A percentile compares a stretch with the other conserved stretches of the same genome.
Evolutionary conservation across 1,139 yeast species (phyloP).

Genomic region (Geotrichum reessii): DNA sequence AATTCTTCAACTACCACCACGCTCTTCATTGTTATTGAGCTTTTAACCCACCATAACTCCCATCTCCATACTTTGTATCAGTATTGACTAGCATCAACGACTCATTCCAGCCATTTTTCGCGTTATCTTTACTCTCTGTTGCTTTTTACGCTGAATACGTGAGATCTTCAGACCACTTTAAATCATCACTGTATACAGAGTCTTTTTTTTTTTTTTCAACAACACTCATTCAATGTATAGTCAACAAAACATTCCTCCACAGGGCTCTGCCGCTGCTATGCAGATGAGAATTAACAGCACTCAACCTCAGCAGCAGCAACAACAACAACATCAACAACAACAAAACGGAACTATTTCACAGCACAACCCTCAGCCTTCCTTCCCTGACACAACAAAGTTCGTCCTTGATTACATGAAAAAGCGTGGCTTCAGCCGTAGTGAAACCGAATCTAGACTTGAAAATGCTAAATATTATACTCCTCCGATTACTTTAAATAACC

Average conservation of each 20-base stretch:
- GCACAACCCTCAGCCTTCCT: not conserved
- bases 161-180: not conserved
- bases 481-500: slow-evolving; percentile 27
- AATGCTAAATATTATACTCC: slow-evolving; percentile 67
- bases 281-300: not conserved
- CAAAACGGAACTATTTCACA: not conserved
- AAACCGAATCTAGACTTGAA: slow-evolving; percentile 87
- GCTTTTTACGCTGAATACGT: not conserved
- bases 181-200: not conserved
- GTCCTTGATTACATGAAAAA: slow-evolving; percentile 88
- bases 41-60: not conserved
- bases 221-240: not conserved
- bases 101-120: not conserved
- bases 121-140: not conserved
- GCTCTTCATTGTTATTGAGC: not conserved
- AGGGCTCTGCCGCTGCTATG: not conserved
- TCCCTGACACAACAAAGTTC: slow-evolving; percentile 16
- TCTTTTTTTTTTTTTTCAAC: not conserved
- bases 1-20: not conserved
- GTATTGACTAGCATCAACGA: not conserved
- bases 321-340: slow-evolving; percentile 9
- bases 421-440: slow-evolving; percentile 91
- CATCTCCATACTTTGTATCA: not conserved
- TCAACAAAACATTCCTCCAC: not conserved
- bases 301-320: slow-evolving; percentile 12